Conservation (phyloP, 495 filamentous ascomycete genomes). For the Aspergillus bertholletiae region DNA sequence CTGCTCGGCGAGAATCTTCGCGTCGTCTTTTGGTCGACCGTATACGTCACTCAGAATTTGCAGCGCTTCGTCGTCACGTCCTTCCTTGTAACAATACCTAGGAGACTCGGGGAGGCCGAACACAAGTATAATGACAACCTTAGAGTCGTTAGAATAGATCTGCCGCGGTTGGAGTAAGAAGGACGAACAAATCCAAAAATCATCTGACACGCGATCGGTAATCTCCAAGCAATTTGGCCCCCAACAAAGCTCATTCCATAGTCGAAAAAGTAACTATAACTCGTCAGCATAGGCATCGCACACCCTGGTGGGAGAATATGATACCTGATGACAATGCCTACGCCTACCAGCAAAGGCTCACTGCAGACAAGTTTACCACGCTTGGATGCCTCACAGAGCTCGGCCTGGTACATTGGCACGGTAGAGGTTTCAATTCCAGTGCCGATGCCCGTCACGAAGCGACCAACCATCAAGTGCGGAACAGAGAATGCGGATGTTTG, state of each 20-base stretch:
- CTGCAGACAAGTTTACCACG: slow-evolving; percentile 44
- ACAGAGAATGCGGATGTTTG: slow-evolving; percentile 41
- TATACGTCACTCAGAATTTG: slow-evolving; percentile 50
- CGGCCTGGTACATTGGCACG: slow-evolving; percentile 44
- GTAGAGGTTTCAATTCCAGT: slow-evolving; percentile 48
- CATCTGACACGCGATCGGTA: slow-evolving; percentile 46
- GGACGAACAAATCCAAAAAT: slow-evolving; percentile 33
- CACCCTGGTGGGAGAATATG: neutral
- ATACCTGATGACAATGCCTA: slow-evolving; percentile 36
- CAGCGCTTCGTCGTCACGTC: slow-evolving; percentile 45
- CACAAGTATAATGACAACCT: slow-evolving; percentile 34
- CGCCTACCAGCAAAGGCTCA: slow-evolving; percentile 40
- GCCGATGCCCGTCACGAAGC: slow-evolving; percentile 47
- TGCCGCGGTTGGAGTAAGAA: slow-evolving; percentile 25
- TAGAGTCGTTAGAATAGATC: slow-evolving; percentile 6
- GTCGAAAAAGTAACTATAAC: slow-evolving; percentile 43
- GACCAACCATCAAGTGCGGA: slow-evolving; percentile 46
- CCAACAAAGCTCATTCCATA: slow-evolving; percentile 42
- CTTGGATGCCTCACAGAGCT: slow-evolving; percentile 38
- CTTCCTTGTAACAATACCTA: slow-evolving; percentile 42
- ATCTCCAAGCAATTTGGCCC: slow-evolving; percentile 41
- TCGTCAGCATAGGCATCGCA: neutral
- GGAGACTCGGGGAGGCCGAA: slow-evolving; percentile 44
- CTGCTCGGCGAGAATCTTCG: slow-evolving; percentile 42
- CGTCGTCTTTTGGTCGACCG: slow-evolving; percentile 35